These are phyloP conservation scores for Salix brachista DNA, from an alignment of 345 rosid genomes.

Conservation along the genomic window DNA sequence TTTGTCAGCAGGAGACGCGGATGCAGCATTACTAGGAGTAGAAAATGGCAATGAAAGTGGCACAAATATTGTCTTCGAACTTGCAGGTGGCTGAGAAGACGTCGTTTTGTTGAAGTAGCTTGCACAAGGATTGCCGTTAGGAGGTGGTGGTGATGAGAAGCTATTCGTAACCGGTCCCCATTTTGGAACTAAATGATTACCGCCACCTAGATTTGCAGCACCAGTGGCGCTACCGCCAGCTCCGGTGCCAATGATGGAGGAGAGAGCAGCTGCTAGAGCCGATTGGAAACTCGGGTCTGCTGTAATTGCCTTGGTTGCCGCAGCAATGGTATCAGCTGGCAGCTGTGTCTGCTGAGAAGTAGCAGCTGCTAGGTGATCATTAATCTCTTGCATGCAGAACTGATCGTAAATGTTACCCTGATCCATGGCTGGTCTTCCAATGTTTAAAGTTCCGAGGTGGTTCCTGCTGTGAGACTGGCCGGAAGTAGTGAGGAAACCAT, in stretches of 20 bases:
- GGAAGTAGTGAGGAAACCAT: slow-evolving; percentile 18
- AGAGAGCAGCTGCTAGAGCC: slow-evolving; percentile 63
- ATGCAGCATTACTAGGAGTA: slow-evolving; percentile 34
- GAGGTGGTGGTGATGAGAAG: background rate
- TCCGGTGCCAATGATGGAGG: slow-evolving; percentile 50
- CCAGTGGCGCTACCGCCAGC: background rate
- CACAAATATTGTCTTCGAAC: slow-evolving; percentile 19
- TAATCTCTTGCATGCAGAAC: slow-evolving; percentile 37
- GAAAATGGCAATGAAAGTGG: slow-evolving; percentile 36
- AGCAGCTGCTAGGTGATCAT: background rate
- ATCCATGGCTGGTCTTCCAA: slow-evolving; percentile 28
- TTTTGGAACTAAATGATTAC: slow-evolving; percentile 17
- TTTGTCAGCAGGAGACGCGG: slow-evolving; percentile 30
- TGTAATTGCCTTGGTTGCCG: slow-evolving; percentile 65
- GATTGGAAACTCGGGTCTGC: slow-evolving; percentile 79
- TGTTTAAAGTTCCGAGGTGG: slow-evolving; percentile 26
- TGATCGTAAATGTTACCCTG: slow-evolving; percentile 22
- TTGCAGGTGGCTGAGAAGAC: slow-evolving; percentile 27
- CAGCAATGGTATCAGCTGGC: slow-evolving; percentile 44
- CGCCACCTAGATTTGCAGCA: background rate
- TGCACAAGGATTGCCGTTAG: slow-evolving; percentile 29
- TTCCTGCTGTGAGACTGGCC: slow-evolving; percentile 33
- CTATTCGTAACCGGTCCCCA: slow-evolving; percentile 6
- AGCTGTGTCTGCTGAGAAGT: slow-evolving; percentile 22
- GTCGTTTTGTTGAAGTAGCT: slow-evolving; percentile 32